Conservation (phyloP, 1,284 basidiomycete genomes). For the Malassezia obtusa region DNA sequence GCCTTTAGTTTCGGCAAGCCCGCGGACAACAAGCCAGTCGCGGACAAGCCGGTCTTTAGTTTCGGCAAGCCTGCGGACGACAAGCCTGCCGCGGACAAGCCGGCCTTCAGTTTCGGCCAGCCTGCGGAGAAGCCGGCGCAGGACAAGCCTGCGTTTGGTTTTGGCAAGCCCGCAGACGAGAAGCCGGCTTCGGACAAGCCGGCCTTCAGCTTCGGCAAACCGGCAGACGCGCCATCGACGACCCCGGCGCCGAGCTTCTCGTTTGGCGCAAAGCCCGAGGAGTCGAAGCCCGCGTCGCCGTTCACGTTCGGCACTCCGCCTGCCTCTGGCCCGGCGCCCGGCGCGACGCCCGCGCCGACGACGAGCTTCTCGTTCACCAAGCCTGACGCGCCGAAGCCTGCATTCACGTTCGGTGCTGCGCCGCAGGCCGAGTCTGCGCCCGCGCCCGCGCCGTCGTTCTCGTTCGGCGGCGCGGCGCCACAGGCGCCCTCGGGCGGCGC, state of each 20-base stretch:
- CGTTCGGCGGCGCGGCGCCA: conserved; percentile 3
- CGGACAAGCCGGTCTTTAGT: not conserved
- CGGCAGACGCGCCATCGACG: too few species aligned
- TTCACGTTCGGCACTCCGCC: conserved; percentile 1
- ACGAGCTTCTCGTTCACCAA: conserved; percentile 17
- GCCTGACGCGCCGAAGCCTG: not conserved
- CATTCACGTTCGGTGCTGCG: conserved; percentile 5
- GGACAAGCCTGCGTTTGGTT: too few species aligned
- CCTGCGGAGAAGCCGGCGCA: not conserved
- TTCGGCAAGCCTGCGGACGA: too few species aligned
- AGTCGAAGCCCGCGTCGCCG: conserved; percentile 13
- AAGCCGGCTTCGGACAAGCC: not conserved
- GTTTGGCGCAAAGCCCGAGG: conserved; percentile 4
- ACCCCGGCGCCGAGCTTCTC: not conserved
- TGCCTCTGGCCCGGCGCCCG: not conserved
- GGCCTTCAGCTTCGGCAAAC: too few species aligned
- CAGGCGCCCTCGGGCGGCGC: not conserved
- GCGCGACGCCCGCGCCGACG: not conserved
- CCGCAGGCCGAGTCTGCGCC: not conserved
- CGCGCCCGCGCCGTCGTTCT: not conserved
- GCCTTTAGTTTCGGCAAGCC: conserved; percentile 4
- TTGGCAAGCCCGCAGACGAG: too few species aligned
- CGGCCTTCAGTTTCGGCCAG: conserved; percentile 3
- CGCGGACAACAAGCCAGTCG: too few species aligned
- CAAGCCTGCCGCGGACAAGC: not conserved